These are phyloP conservation scores for Cynara cardunculus DNA, from an alignment of 129 eudicot genomes.

Conservation along the genomic window DNA sequence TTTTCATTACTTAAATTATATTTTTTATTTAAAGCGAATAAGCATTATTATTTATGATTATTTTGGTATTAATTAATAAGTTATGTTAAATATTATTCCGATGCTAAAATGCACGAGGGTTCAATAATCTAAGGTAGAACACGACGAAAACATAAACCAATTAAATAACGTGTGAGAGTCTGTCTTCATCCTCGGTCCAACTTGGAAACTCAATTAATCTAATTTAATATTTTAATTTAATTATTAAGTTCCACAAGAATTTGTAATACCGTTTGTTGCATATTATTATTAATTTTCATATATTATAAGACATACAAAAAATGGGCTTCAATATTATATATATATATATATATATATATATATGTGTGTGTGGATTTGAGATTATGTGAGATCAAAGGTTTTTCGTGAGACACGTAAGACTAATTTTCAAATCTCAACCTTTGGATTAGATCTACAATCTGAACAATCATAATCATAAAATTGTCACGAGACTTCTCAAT, in stretches of 20 bases:
- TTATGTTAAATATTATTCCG: background rate
- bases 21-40: too few species aligned
- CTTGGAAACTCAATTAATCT: conserved; percentile 10
- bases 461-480: too few species aligned
- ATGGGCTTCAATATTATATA: background rate
- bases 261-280: background rate
- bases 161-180: conserved; percentile 18
- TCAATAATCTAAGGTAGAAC: conserved; percentile 25
- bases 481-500: too few species aligned
- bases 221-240: background rate
- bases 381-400: too few species aligned
- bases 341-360: too few species aligned
- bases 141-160: conserved; percentile 17
- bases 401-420: too few species aligned
- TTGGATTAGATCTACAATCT: too few species aligned
- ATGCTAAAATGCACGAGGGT: conserved; percentile 36
- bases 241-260: background rate
- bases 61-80: too few species aligned
- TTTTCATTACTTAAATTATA: too few species aligned
- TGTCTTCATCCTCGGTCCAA: conserved; percentile 31
- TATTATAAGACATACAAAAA: background rate
- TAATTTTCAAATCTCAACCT: too few species aligned
- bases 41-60: too few species aligned
- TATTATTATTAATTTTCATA: background rate
- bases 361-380: too few species aligned